Percentiles rank a stretch among this genome's conserved stretches.
phyloP scores from a whole-genome alignment of 2,329 filamentous ascomycete species.

The Geosmithia putterillii region DNA sequence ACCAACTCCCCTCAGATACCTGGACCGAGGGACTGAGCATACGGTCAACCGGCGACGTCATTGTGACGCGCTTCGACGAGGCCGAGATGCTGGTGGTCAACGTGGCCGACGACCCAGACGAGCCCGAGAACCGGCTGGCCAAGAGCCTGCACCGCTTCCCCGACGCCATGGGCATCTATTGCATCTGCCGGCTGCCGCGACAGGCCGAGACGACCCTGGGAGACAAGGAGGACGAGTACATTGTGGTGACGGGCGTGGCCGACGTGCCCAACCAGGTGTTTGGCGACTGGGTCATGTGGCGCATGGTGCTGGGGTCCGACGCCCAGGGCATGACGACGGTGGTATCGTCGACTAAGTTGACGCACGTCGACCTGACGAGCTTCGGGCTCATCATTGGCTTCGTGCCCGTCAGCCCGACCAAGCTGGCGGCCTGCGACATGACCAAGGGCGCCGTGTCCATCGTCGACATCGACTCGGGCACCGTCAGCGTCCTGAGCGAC shows the following conservation, averaged over 20 bases:
- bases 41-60: not conserved
- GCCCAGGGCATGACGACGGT: not conserved
- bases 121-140: not conserved
- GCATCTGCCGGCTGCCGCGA: slow-evolving; percentile 1
- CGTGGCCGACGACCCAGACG: not conserved
- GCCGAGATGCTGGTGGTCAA: not conserved
- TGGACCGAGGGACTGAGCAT: not conserved
- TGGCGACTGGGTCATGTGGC: slow-evolving; percentile 2
- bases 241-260: slow-evolving; percentile 2
- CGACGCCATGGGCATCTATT: slow-evolving; percentile 3
- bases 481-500: slow-evolving; percentile 1
- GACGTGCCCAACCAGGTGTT: slow-evolving; percentile 4
- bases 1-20: not conserved
- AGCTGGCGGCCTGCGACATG: slow-evolving; percentile 2
- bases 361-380: slow-evolving; percentile 1
- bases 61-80: not conserved
- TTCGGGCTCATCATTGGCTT: slow-evolving; percentile 3
- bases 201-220: not conserved
- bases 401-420: not conserved
- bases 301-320: slow-evolving; percentile 1
- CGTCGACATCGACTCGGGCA: slow-evolving; percentile 1
- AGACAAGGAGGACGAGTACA: slow-evolving; percentile 4
- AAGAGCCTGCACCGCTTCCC: slow-evolving; percentile 4
- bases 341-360: not conserved
- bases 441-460: slow-evolving; percentile 3